Evolutionary conservation across 495 filamentous ascomycete species (phyloP), one percentile per base, ranked within the genome.

Genomic region (Podospora australis): DNA sequence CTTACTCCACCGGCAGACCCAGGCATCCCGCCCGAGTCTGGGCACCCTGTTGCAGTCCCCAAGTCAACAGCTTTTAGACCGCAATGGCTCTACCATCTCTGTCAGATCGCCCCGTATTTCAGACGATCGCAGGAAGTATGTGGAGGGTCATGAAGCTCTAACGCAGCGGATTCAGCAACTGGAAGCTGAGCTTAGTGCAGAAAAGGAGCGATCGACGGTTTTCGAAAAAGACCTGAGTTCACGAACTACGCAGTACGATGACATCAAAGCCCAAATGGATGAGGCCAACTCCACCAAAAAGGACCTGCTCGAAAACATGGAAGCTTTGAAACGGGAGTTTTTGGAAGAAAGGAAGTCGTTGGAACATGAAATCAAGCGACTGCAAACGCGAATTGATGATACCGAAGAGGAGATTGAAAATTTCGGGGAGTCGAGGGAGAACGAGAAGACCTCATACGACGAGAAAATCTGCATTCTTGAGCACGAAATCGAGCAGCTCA

Each of bases 241-340:
- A 7, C 75, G 72, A 41, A 71, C 63, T 4, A 78, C 83, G 16
- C 70, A 78, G 3, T 79, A 86, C 56, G 75, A 80, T 22, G 73
- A 83, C 30, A 79, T 87, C 24, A 83, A 80, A 52, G 74, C 79
- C 38, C 83, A 82, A 50, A 78, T 88, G 35, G 83, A 91, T 52
- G 88, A 95, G 60, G 86, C 76, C 10, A 83, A 88, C 51, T 90
- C 87, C 2, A 99, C 87, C 0, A 99, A 99, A 65, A 81, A 87
- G 58, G 92, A 99, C 58, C 78, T 99, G 1, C 80, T 99, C 62
- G 85, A 86, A 32, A 99, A 99, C 58, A 83, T 99, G 62, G 89
- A 96, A 57, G 87, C 90, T 25, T 78, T 88, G 25, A 87, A 95
- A 60, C 80, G 81, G 23, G 91, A 97, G 59, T 96, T 96, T 57